These are phyloP conservation scores for Penicillium verhagenii DNA, from an alignment of 495 filamentous ascomycete species.

Conservation along the genomic window DNA sequence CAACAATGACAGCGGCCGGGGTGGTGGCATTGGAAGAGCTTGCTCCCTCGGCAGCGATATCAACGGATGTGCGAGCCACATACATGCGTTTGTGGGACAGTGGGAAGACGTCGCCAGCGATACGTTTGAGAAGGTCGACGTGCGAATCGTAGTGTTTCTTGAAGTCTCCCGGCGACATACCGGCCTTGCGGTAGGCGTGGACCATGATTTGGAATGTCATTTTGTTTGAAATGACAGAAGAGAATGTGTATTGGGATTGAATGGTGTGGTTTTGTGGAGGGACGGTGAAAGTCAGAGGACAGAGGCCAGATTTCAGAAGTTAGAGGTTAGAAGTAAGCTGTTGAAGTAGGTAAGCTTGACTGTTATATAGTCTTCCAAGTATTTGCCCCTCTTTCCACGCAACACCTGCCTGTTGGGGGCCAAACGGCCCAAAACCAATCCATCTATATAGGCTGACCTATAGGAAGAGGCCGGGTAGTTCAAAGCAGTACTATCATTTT, in stretches of 20 bases:
- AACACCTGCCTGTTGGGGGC: too few relatives aligned
- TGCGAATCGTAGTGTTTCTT: constrained; percentile 23
- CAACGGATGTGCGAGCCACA: constrained; percentile 15
- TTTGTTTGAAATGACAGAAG: too few relatives aligned
- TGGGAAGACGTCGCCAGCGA: constrained; percentile 17
- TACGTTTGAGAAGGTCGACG: constrained; percentile 14
- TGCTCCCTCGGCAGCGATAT: constrained; percentile 12
- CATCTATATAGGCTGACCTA: too few relatives aligned
- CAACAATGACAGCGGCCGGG: constrained; percentile 32
- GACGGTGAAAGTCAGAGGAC: too few relatives aligned
- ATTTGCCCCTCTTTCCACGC: too few relatives aligned
- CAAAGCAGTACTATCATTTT: too few relatives aligned
- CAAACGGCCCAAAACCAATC: too few relatives aligned
- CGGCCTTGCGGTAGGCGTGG: constrained; percentile 24
- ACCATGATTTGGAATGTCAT: constrained; percentile 22
- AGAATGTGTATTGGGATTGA: not conserved
- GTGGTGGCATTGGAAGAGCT: constrained; percentile 19
- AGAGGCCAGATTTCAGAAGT: too few relatives aligned
- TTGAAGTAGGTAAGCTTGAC: not conserved
- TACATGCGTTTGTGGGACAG: constrained; percentile 25
- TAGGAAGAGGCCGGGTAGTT: too few relatives aligned
- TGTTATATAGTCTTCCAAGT: too few relatives aligned
- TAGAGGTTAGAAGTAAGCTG: not conserved
- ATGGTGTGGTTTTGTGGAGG: not conserved
- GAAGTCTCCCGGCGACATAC: constrained; percentile 22